phyloP scores from a whole-genome alignment of 768 basidiomycete genomes.

The Mrakia frigida region DNA sequence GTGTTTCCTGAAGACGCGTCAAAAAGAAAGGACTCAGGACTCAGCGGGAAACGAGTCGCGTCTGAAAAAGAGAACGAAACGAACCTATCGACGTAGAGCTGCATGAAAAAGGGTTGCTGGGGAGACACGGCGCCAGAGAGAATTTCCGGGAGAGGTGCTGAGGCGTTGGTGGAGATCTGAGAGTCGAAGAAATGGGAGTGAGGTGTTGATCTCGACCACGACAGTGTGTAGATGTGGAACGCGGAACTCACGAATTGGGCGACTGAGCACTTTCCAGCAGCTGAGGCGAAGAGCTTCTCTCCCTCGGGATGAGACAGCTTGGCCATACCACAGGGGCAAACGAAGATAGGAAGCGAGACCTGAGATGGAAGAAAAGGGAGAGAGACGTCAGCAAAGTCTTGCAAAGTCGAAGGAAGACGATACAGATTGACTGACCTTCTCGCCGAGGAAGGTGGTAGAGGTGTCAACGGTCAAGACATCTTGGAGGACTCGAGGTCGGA shows the following conservation, averaged over 20 bases:
- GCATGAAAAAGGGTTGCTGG: conserved; percentile 45
- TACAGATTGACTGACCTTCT: conserved; percentile 19
- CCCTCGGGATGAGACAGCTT: conserved; percentile 39
- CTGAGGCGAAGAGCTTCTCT: conserved; percentile 19
- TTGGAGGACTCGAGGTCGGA: conserved; percentile 44
- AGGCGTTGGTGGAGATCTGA: conserved; percentile 46
- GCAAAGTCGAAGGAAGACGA: too few species aligned
- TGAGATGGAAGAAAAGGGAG: too few species aligned
- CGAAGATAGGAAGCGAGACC: conserved; percentile 44
- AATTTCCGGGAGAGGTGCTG: conserved; percentile 43
- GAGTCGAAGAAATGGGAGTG: not conserved
- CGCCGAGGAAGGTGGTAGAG: conserved; percentile 43
- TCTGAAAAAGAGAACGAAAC: not conserved
- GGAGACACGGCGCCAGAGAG: conserved; percentile 30
- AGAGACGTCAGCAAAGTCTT: too few species aligned
- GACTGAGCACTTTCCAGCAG: conserved; percentile 26
- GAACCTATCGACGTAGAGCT: conserved; percentile 32
- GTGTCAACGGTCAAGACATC: conserved; percentile 44
- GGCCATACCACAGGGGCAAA: conserved; percentile 47
- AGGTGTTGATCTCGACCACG: not conserved
- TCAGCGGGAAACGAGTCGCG: not conserved
- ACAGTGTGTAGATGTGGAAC: not conserved
- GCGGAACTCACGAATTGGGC: conserved; percentile 25
- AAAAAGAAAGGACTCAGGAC: not conserved
- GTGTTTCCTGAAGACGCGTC: conserved; percentile 13